phyloP scores from a whole-genome alignment of 2,329 filamentous ascomycete genomes.

The Oidium heveae region DNA sequence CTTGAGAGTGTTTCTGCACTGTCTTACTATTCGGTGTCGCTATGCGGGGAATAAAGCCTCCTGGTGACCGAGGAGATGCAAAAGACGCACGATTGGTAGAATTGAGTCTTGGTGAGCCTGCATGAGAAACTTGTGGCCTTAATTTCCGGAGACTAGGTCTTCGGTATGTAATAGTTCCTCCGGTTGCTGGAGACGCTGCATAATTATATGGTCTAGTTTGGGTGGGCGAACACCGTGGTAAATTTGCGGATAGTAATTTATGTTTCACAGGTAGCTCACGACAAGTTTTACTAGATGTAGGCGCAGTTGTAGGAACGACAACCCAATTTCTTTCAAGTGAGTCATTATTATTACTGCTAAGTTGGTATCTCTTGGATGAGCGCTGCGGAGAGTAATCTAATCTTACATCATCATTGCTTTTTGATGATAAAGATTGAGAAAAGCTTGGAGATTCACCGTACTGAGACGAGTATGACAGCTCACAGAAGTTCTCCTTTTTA shows the following conservation, averaged over 20 bases:
- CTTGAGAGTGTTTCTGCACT: neutral
- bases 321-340: constrained; percentile 47
- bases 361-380: constrained; percentile 22
- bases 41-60: neutral
- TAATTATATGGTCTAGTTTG: constrained; percentile 3
- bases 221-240: constrained; percentile 4
- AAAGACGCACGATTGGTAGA: constrained; percentile 25
- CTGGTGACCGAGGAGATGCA: constrained; percentile 20
- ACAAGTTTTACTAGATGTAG: constrained; percentile 4
- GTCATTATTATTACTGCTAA: constrained; percentile 19
- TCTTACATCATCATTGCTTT: constrained; percentile 2
- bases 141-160: constrained; percentile 6
- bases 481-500: neutral
- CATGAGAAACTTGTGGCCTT: constrained; percentile 20
- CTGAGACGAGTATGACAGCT: neutral
- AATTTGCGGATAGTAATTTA: constrained; percentile 10
- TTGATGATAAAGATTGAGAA: neutral
- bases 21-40: neutral
- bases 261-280: constrained; percentile 5
- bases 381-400: constrained; percentile 15
- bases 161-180: constrained; percentile 1
- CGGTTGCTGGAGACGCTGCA: constrained; percentile 10
- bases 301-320: constrained; percentile 22
- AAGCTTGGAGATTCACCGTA: neutral
- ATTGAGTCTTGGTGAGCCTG: constrained; percentile 20